A percentile compares a stretch with the other conserved stretches of the same genome.
These are phyloP conservation scores for Hymenoscyphus albidus DNA, from an alignment of 2,329 filamentous ascomycete species.

Conservation along the genomic window DNA sequence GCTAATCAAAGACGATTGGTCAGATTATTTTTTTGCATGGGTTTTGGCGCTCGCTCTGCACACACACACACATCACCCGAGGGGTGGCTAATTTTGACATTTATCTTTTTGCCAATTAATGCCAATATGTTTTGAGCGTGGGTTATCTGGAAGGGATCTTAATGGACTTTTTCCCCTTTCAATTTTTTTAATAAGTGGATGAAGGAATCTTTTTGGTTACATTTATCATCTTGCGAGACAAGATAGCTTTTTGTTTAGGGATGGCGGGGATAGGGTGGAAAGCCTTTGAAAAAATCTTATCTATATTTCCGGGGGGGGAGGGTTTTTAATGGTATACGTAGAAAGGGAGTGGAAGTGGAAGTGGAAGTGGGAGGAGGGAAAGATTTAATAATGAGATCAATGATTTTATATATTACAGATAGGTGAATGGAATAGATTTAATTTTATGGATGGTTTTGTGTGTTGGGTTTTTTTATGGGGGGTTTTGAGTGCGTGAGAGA, in stretches of 20 bases:
- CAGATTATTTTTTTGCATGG: neutral
- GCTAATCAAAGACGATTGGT: neutral
- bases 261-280: neutral
- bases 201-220: neutral
- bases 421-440: no score
- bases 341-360: no score
- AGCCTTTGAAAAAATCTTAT: no score
- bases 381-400: no score
- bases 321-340: neutral
- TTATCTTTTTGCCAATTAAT: neutral
- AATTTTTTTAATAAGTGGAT: neutral
- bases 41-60: constrained; percentile 2
- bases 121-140: neutral
- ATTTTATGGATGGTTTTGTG: no score
- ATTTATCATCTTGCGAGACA: neutral
- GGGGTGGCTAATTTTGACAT: neutral
- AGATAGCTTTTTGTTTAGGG: neutral
- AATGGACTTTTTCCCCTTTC: neutral
- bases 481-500: no score
- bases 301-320: neutral
- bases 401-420: no score
- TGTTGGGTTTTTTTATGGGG: no score
- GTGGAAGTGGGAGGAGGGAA: no score
- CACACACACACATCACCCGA: neutral
- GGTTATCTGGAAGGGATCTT: neutral